Evolutionary conservation across 805 yeast genomes (phyloP), one percentile per base, ranked within the genome.

Genomic region (Candida chilensis): DNA sequence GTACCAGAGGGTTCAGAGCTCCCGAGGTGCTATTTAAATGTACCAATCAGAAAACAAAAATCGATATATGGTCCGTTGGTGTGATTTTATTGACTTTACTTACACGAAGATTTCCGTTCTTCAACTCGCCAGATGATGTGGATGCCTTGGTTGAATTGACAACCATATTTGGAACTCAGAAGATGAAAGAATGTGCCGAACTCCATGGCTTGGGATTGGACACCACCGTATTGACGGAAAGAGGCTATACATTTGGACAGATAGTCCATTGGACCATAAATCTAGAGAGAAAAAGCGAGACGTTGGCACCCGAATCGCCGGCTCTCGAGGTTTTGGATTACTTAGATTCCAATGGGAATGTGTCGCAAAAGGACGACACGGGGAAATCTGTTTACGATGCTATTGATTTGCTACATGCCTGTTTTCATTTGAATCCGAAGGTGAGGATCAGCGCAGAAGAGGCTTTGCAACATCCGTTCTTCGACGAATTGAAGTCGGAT

Each of bases 31-130:
- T 88, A 32, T 68, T 86, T 54, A 86, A 85, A 49, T 87, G 96
- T 53, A 71, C 82, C 2, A 76, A 82, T 35, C 96, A 87, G 57
- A 67, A 81, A 3, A 72, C 83, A 5, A 81, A 79, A 49, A 74
- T 87, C 27, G 96, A 87, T 52, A 71, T 85, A 6, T 87, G 96
- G 96, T 79, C 95, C 1, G 94, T 86, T 0, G 96, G 96, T 2
- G 86, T 87, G 9, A 82, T 88, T 37, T 67, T 90, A 19, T 60
- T 90, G 41, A 81, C 95, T 19, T 62, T 90, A 37, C 50, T 92
- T 16, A 53, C 84, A 2, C 64, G 92, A 42, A 66, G 94, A 43
- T 90, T 88, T 52, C 97, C 98, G 4, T 80, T 92, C 46, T 92
- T 92, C 61, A 86, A 86, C 48, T 87, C 96, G 2, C 77, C 84